Base-by-base conservation (phyloP, 2,329 filamentous ascomycete genomes). In the Fusarium newnesense region DNA sequence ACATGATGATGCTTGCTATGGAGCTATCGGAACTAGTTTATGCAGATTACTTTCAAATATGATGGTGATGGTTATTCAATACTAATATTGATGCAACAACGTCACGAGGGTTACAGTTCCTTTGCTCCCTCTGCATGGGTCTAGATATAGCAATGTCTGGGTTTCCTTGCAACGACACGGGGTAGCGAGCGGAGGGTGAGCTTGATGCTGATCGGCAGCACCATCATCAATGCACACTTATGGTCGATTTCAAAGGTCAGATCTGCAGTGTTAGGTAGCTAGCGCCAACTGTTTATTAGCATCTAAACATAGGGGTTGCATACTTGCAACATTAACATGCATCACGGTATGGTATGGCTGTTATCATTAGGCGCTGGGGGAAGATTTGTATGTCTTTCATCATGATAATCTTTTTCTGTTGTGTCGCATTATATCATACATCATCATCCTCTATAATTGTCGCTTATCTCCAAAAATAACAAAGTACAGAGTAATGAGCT, bases 391-490 rank as follows among this genome's bases (percentile, higher is more conserved):
- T 30, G 30, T 42, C 28, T 50, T 40, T 65, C 28, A 56, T 68
- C 60, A 5, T 44, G 9, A n/a, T 43, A 54, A 61, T 58, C 12
- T 16, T 49, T 49, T 49, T 61, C 12, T 9, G 34, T 30, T 49
- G 24, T 36, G 24, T 60, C 36, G 46, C 30, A 67, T 75, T 73
- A 63, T 75, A 71, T 73, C 63, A 67, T 70, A 75, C 56, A 76
- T 76, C 73, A 66, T 76, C 62, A 65, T 76, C 24, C 24, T 24
- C 65, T 75, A 69, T 74, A 44, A 28, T 63, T 44, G 56, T 68
- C 37, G 18, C 49, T 57, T 39, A 18, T 65, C 47, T 50, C 40
- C 36, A 36, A 43, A 34, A 43, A 43, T n/a, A 58, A 46, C 36
- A 58, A 58, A 19, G 8, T 13, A 34, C 30, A 50, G 26, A 50